phyloP scores from a whole-genome alignment of 140 eudicot genomes.

The Cichorium intybus region DNA sequence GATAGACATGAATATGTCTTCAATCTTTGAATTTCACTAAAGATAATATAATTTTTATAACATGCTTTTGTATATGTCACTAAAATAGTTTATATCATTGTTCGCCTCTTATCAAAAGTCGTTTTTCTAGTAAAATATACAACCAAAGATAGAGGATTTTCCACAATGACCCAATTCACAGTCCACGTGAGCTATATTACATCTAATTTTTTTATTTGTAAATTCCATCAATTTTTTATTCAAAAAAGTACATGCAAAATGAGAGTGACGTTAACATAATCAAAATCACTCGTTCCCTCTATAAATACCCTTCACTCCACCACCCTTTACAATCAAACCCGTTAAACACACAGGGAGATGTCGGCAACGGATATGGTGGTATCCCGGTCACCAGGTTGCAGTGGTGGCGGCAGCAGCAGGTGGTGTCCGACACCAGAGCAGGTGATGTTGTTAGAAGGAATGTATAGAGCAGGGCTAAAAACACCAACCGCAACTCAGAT shows the following conservation, averaged over 20 bases:
- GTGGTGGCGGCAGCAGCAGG: slow-evolving; percentile 31
- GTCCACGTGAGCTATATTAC: no score
- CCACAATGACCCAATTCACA: slow-evolving; percentile 17
- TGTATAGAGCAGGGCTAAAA: slow-evolving; percentile 64
- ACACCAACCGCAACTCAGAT: slow-evolving; percentile 71
- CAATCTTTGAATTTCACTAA: no score
- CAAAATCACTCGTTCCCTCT: slow-evolving; percentile 20
- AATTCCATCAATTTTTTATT: slow-evolving; percentile 10
- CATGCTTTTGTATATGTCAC: no score
- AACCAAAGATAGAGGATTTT: no score
- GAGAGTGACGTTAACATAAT: slow-evolving; percentile 23
- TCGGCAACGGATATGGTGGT: slow-evolving; percentile 9
- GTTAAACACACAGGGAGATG: not conserved
- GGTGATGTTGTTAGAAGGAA: slow-evolving; percentile 68
- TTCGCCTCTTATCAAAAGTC: no score
- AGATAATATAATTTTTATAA: no score
- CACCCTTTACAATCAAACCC: not conserved
- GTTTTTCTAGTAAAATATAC: no score
- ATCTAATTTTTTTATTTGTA: not conserved
- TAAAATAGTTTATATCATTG: no score
- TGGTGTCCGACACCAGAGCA: slow-evolving; percentile 90
- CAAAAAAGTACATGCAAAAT: slow-evolving; percentile 28
- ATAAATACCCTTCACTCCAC: slow-evolving; percentile 28
- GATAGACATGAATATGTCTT: no score
- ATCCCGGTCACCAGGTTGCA: slow-evolving; percentile 11